Percentiles rank a stretch among this genome's conserved stretches.
Evolutionary conservation across 805 yeast genomes (phyloP).

Genomic region (Lachancea mirantina): DNA sequence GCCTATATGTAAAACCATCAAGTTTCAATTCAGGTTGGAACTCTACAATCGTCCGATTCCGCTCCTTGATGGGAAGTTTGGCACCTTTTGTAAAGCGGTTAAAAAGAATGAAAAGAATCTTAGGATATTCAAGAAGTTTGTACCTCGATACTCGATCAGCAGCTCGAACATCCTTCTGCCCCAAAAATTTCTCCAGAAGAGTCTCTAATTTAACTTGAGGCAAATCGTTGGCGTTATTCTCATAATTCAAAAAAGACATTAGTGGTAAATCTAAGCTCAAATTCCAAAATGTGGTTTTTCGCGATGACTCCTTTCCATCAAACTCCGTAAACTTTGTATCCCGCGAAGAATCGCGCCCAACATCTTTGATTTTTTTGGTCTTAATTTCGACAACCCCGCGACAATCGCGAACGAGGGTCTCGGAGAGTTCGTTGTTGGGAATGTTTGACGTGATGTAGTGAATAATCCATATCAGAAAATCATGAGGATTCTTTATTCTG

Average conservation of each 20-base stretch:
- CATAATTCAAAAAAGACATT: slow-evolving; percentile 44
- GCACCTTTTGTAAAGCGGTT: slow-evolving; percentile 42
- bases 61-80: slow-evolving; percentile 31
- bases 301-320: slow-evolving; percentile 13
- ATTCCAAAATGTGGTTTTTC: slow-evolving; percentile 26
- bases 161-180: slow-evolving; percentile 29
- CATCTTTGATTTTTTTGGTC: slow-evolving; percentile 22
- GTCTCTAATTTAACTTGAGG: slow-evolving; percentile 44
- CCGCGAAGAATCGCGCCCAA: slow-evolving; percentile 21
- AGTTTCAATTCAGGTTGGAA: slow-evolving; percentile 39
- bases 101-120: slow-evolving; percentile 47
- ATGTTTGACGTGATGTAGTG: slow-evolving; percentile 34
- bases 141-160: slow-evolving; percentile 34
- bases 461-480: slow-evolving; percentile 53
- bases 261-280: slow-evolving; percentile 56
- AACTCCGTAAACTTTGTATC: slow-evolving; percentile 14
- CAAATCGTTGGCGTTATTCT: slow-evolving; percentile 36
- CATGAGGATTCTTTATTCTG: slow-evolving; percentile 44
- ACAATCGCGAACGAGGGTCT: slow-evolving; percentile 31
- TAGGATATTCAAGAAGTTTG: slow-evolving; percentile 41
- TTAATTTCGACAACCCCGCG: slow-evolving; percentile 47
- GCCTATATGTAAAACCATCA: slow-evolving; percentile 32
- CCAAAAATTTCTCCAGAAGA: slow-evolving; percentile 39
- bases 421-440: slow-evolving; percentile 24
- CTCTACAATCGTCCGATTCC: slow-evolving; percentile 58